Evolutionary conservation across 2,329 filamentous ascomycete species (phyloP), one percentile per base, ranked within the genome.

Genomic region (Tympanopsis confertula): DNA sequence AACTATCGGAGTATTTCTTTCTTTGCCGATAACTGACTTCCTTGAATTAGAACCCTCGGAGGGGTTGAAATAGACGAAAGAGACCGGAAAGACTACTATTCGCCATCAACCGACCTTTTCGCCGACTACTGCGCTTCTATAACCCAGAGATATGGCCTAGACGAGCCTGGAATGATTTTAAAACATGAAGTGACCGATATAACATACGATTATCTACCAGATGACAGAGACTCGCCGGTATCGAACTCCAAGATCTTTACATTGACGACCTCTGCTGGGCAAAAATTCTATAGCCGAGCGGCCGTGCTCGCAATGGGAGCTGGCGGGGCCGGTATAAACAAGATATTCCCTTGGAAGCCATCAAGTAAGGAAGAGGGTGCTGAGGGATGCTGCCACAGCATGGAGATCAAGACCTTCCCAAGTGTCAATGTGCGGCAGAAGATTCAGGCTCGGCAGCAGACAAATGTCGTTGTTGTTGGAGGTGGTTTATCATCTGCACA

Each of bases 401-500:
- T 82, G 62, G 67, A 78, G 24, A 74, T 82, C 35, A 63, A 66
- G 19, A 52, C 61, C 1, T 73, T 82, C 35, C 75, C 80, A 0
- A 68, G 72, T 36, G 53, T 61, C 0, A 50, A 67, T 2, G 56
- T 86, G 1, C 54, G 57, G 14, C 47, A 55, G 0, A 76, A 74
- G 39, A 72, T 86, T 7, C 57, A 61, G 4, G 53, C 57, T 1
- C 57, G 58, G 4, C 49, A 56, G 40, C 43, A 54, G n/a, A 84
- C 79, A 0, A 77, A 78, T 42, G 55, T 88, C 5, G 63, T 87
- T 5, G 68, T 89, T 5, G 66, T 89, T 4, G 82, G 82, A 2
- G 85, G 84, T 2, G 85, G 85, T 0, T 59, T 89, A 3, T 87
- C 84, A 0, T 83, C 81, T 17, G 81, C 82, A 0, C 85, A 89